A percentile compares a stretch with the other conserved stretches of the same genome.
Conservation (phyloP, 139 green algal genomes). For the Micromonas pusilla region DNA sequence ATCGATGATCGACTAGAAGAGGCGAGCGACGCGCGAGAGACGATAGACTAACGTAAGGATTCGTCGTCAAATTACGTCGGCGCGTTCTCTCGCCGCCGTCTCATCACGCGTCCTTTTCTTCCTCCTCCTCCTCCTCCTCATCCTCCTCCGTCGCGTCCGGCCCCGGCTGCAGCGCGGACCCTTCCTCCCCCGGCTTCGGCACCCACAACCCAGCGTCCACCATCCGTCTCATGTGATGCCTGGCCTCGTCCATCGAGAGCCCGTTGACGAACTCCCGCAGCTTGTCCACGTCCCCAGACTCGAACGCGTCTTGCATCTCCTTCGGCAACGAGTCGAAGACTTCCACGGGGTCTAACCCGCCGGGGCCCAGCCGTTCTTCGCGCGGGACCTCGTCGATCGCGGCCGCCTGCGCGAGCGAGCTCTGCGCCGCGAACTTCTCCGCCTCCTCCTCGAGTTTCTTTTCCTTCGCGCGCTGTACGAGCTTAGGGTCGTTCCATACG, state of each 20-base stretch:
- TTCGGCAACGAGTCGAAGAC: slow-evolving; percentile 19
- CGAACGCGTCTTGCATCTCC: slow-evolving; percentile 17
- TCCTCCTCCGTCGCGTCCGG: no score
- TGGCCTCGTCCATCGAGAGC: slow-evolving; percentile 13
- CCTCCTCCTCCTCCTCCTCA: no score
- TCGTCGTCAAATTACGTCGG: no score
- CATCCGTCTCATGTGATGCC: slow-evolving; percentile 19
- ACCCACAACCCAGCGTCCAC: slow-evolving; percentile 21
- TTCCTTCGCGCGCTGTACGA: background rate
- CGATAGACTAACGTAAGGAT: no score
- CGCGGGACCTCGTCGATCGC: slow-evolving; percentile 11
- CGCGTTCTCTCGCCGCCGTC: no score
- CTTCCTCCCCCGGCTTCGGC: slow-evolving; percentile 10
- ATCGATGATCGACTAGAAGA: no score
- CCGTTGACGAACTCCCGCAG: slow-evolving; percentile 15
- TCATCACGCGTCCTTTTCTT: no score
- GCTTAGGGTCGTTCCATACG: no score
- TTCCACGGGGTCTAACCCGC: slow-evolving; percentile 17
- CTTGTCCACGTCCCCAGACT: background rate
- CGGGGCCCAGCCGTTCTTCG: slow-evolving; percentile 19
- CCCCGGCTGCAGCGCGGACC: background rate
- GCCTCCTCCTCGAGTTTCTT: slow-evolving; percentile 18
- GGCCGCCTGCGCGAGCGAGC: no score
- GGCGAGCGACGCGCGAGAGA: no score
- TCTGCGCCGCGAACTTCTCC: no score